Base-by-base conservation (phyloP, 805 yeast genomes). In the Candida ipomoeae region DNA sequence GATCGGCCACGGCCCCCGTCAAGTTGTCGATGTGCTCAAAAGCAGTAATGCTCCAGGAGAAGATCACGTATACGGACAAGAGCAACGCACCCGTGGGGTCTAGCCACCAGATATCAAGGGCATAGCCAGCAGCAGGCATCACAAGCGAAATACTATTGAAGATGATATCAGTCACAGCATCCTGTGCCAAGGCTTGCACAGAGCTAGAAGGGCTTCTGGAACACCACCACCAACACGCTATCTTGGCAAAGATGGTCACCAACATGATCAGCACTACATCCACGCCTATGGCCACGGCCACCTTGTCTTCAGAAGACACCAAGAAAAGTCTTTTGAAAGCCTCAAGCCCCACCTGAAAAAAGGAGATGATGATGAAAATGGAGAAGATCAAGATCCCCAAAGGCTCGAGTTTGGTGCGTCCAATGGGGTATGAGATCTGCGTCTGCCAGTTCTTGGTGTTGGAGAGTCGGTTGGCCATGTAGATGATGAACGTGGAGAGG, bases 171-270 rank as follows among this genome's bases (percentile, higher is more conserved):
- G 91, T 87, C 66, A 77, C 73, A 0, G 94, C 94, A 66, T 87
- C 95, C 64, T 86, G 92, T 1, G 91, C 88, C 49, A 87, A 69
- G 0, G 95, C 95, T 60, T 82, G 85, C 2, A 87, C 84, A 0
- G 90, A 82, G 15, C 85, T 78, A 14, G 89, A 83, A 15, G 75
- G 68, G 53, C 85, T 77, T 13, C 71, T 66, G 37, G 77, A 69
- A 61, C 92, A 87, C 81, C 87, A 80, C 11, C 78, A 29, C 75
- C 80, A 87, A 58, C 89, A 83, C 1, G 71, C 74, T 5, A 82
- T 56, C 60, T 87, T 87, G 29, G 79, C 71, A 3, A 78, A 59
- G 17, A 87, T 82, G 0, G 95, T 87, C 15, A 77, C 49, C 0
- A 73, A 45, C 94, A 87, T 87, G 50, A 87, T 84, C 0, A 60